Evolutionary conservation across 1,284 basidiomycete species (phyloP), one percentile per base, ranked within the genome.

Genomic region (Irpex rosettiformis): DNA sequence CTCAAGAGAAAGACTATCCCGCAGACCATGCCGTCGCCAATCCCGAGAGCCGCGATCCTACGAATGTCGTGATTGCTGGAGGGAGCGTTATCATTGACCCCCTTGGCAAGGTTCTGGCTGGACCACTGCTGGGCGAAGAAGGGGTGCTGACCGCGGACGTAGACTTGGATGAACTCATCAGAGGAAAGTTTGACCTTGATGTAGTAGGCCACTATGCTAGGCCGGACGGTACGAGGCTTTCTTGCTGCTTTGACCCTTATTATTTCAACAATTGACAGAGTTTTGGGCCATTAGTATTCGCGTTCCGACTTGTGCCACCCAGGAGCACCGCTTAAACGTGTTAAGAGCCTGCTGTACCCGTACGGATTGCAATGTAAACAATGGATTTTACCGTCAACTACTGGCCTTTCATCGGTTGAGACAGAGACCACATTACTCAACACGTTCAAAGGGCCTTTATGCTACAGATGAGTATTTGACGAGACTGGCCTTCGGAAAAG

Each of bases 121-220:
- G 89, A 4, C 89, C 89, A 2, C 65, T 90, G 49, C 75, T 79
- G 59, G 79, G 79, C 56, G 69, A 77, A 49, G 85, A 88, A 65
- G 88, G 84, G 10, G 74, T 89, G 0, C 67, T 91, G 49, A 83
- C 82, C 3, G 88, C 86, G 0, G 80, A 85, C 64, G 67, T 91
- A 57, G 83, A 89, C 68, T 66, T 88, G 59, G 78, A 84, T 59
- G 81, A 86, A 58, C 73, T 85, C 54, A 62, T 82, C 3, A 75
- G 87, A 52, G 87, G 86, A 27, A 89, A 88, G 71, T 86, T 89
- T 65, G 89, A 91, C 68, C 72, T 91, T 58, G 89, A 91, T 67
- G 77, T 81, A 2, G 79, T 81, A 0, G 89, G 89, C 16, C 86
- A 89, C 71, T 90, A 91, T 70, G 78, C 85, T 1, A 70, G 89